phyloP scores from a whole-genome alignment of 2,329 filamentous ascomycete genomes.

The Alternaria incomplexa region DNA sequence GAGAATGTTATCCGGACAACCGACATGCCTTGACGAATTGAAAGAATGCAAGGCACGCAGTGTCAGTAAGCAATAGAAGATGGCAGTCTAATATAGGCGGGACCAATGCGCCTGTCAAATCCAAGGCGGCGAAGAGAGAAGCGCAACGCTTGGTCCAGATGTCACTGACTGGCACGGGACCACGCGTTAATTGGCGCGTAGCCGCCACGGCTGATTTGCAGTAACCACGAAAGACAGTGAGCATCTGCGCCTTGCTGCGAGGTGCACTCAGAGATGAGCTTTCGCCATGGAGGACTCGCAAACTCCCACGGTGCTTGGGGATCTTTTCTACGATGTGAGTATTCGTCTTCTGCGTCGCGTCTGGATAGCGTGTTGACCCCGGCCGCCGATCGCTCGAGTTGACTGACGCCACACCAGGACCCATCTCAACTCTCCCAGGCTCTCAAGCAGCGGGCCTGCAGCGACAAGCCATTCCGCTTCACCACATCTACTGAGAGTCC shows the following conservation, averaged over 20 bases:
- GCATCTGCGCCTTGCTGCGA: constrained; percentile 21
- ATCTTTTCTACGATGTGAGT: constrained; percentile 45
- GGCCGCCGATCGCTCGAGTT: constrained; percentile 34
- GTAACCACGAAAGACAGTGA: constrained; percentile 6
- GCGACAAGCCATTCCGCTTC: constrained; percentile 27
- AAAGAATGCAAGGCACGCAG: neutral
- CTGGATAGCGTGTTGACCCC: constrained; percentile 28
- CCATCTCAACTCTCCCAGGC: constrained; percentile 46
- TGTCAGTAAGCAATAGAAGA: neutral
- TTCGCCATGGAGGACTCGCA: constrained; percentile 41
- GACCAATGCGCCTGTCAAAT: neutral
- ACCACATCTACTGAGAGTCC: constrained; percentile 32
- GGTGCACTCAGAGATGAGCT: constrained; percentile 12
- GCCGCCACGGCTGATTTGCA: constrained; percentile 13
- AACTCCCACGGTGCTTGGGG: constrained; percentile 33
- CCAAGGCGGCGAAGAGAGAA: neutral
- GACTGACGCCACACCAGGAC: constrained; percentile 36
- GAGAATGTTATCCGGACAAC: neutral
- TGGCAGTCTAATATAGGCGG: neutral
- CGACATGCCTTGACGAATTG: neutral
- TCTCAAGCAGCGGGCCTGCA: constrained; percentile 43
- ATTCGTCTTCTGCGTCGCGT: constrained; percentile 19
- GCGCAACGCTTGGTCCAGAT: neutral
- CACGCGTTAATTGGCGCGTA: constrained; percentile 25
- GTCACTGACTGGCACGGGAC: constrained; percentile 18